Base-by-base conservation (phyloP, 495 filamentous ascomycete species). In the Penicillium soppii region DNA sequence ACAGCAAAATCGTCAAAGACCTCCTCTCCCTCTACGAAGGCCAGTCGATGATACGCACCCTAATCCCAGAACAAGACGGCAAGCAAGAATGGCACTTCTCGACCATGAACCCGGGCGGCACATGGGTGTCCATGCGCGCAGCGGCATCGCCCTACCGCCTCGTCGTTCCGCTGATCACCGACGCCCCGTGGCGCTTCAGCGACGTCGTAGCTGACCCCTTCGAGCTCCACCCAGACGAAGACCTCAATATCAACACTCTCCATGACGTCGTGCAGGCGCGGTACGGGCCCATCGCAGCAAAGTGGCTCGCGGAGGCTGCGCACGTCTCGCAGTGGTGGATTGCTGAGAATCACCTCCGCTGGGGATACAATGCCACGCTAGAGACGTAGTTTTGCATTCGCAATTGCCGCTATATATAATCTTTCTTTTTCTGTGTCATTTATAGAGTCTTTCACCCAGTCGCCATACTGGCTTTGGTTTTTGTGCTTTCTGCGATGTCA, bases 51-150 rank as follows among this genome's bases (percentile, higher is more conserved):
- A 39, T 61, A 7, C 71, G 72, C 13, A 44, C 58, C 1, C 54
- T 56, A 27, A 50, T 57, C 13, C 33, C 50, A 5, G 56, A 59
- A 13, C n/a, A 57, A 20, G 44, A 57, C 9, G 44, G 47, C 16
- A 49, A 51, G 26, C 59, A 59, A 46, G 56, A 64, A 17, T 76
- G 71, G 71, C 69, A 73, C 19, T 71, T 76, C 52, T 62, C 62
- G 21, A 68, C 69, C 35, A 66, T 76, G 37, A 75, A 74, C 38
- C 64, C 73, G 0, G 73, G 73, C 1, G 69, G 73, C 10, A 59
- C 68, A 4, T 54, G 63, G 57, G 33, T 75, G 4, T 59, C 63
- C 27, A 53, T 73, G 20, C 64, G 68, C 13, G 67, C 68, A 7
- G 68, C 73, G 7, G 43, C 58, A 3, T 40, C 63, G 7, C 71